These are phyloP conservation scores for Camellia lanceoleosa DNA, from an alignment of 148 eudicot genomes.

Conservation along the genomic window DNA sequence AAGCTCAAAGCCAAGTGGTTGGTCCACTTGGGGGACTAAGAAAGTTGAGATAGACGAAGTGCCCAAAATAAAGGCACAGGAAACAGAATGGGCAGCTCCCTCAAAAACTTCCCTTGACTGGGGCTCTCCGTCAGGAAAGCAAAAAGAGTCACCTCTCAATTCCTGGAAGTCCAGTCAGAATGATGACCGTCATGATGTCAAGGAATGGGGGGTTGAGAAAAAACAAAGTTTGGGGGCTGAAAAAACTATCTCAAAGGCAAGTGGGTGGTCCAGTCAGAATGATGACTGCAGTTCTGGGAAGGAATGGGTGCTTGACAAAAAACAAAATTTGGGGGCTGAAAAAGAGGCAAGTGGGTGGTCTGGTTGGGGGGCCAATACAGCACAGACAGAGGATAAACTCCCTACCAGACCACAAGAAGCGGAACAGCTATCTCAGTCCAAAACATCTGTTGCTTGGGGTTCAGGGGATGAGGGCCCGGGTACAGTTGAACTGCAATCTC, in stretches of 20 bases:
- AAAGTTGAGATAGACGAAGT: background rate
- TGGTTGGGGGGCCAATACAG: background rate
- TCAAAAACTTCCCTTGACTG: too few relatives aligned
- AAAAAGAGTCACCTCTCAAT: background rate
- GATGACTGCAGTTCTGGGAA: background rate
- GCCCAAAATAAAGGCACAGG: background rate
- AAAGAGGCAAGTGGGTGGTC: background rate
- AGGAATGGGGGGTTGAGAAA: background rate
- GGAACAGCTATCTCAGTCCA: background rate
- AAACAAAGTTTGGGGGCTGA: background rate
- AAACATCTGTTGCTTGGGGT: background rate
- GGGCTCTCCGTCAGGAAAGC: background rate
- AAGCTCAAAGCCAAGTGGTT: conserved; percentile 8
- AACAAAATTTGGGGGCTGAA: background rate
- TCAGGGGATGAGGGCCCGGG: background rate
- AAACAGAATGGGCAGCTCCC: background rate
- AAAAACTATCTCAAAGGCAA: background rate
- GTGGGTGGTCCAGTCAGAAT: conserved; percentile 21
- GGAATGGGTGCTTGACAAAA: background rate
- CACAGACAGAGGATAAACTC: background rate
- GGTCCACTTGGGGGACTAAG: conserved; percentile 12
- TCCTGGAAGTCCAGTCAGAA: background rate
- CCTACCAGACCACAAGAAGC: background rate
- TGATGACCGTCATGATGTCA: background rate
- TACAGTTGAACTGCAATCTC: background rate